Evolutionary conservation across 164 flowering plant genomes (phyloP), one percentile per base, ranked within the genome.

Genomic region (Buxus sempervirens): DNA sequence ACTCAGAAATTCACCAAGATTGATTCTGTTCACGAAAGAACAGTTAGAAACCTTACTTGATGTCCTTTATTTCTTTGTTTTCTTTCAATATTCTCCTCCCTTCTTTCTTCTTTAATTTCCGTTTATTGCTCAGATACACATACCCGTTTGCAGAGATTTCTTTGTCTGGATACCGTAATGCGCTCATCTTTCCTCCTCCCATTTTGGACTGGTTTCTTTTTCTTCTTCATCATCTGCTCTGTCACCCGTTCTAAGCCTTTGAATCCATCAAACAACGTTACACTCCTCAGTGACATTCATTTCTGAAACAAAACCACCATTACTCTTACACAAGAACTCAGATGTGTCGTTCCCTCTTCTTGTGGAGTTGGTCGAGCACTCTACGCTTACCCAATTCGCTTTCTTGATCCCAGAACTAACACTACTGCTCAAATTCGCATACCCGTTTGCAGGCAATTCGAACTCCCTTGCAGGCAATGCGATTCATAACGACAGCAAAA

Each of bases 341-440:
- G 18, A 62, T 78, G 84, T 69, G 7, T 25, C 27, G 38, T 72
- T 57, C 23, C 75, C 51, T 56, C 65, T 45, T 56, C 72, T 19
- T 53, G 65, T 21, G 77, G 82, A 18, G 62, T 76, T 0, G 92
- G 96, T 26, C 73, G 90, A 73, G 96, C 89, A 20, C 62, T 90
- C 67, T 83, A 81, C 66, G 59, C 64, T 25, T 66, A 77, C 77
- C 90, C 90, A 28, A 66, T 90, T 69, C 79, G 85, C 0, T 90
- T 90, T 75, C 88, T 82, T 67, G 86, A 88, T 69, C 59, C 74
- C 10, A 15, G 42, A 9, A 63, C 84, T 5, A 79, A 81, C 23
- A 27, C 77, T 22, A 55, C 86, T 0, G 84, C 82, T n/a, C n/a
- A n/a, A n/a, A n/a, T n/a, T n/a, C n/a, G n/a, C n/a, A n/a, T n/a